Conservation (phyloP, 2,329 filamentous ascomycete species). For the Phoma sp. region DNA sequence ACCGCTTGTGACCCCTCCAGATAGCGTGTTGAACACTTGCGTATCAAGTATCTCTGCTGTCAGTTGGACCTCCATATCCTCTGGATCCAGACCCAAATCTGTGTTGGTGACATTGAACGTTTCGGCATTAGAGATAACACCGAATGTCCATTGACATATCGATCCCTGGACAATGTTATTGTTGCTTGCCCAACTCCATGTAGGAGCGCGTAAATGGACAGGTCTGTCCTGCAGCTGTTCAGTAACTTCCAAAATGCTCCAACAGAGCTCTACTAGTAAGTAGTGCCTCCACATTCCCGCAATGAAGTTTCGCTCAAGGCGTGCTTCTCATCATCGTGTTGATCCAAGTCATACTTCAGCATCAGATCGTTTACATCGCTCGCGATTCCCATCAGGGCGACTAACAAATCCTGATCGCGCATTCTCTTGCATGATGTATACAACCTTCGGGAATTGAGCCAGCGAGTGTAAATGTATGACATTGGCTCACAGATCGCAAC, state of each 20-base stretch:
- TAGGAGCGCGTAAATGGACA: not conserved
- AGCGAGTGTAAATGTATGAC: not conserved
- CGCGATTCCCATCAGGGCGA: not conserved
- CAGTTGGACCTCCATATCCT: not conserved
- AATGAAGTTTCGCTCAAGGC: not conserved
- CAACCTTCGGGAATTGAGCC: not conserved
- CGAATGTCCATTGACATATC: too few species aligned
- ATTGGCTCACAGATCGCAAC: too few species aligned
- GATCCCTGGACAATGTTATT: not conserved
- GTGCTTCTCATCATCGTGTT: too few species aligned
- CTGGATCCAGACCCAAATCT: too few species aligned
- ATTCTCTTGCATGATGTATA: not conserved
- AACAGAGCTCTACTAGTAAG: not conserved
- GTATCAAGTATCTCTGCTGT: not conserved
- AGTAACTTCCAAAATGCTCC: not conserved
- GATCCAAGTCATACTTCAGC: not conserved
- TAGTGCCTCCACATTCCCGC: not conserved
- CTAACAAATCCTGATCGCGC: not conserved
- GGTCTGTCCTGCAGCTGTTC: not conserved
- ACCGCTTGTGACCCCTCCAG: not conserved
- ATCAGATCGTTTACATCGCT: not conserved
- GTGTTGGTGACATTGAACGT: too few species aligned
- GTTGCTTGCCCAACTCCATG: constrained; percentile 2
- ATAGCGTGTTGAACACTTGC: not conserved
- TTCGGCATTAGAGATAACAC: not conserved